Evolutionary conservation across 2,329 filamentous ascomycete species (phyloP), one percentile per base, ranked within the genome.

Genomic region (Dactylonectria macrodidyma): DNA sequence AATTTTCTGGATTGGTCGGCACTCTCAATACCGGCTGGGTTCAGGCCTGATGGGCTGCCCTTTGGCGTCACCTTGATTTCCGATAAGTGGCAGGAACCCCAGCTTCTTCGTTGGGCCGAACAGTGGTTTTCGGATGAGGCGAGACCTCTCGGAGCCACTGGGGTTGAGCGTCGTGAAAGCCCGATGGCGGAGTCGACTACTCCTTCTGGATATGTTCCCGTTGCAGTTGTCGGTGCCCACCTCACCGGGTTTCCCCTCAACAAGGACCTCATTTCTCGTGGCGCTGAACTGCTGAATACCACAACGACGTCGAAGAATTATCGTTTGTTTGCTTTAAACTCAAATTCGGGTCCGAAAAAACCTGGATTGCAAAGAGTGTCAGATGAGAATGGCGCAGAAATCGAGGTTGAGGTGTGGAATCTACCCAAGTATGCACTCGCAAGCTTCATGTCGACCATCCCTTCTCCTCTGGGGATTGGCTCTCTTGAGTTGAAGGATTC

Each of bases 1-100:
- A 91, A 91, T 71, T 87, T 91, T 33, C 76, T 91, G 19, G 88
- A 91, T 75, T 82, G 89, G 71, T 85, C 84, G 46, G 87, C 85
- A 3, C 71, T 88, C 10, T 83, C 86, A 1, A 81, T 89, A n/a
- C 86, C 87, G 2, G 87, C 87, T 1, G 84, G 84, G 2, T 82
- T 81, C 41, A 67, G 80, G 1, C 41, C 70, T 0, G 79, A 82
- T 38, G 79, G 78, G 0, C 71, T 83, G 7, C 81, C 81, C 1
- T 83, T 83, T 59, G 80, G 81, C 1, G 67, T 83, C 7, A 83
- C 81, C 0, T 66, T 83, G 1, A 81, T 83, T 6, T 78, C 80
- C 3, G 78, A 68, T 26, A 67, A 70, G 3, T 83, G 81, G 81
- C 74, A 79, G 52, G 81, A 83, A 22, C 67, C 75, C 0, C 72